Evolutionary conservation across 768 basidiomycete species (phyloP).

Genomic region (Kockovaella imperatae): DNA sequence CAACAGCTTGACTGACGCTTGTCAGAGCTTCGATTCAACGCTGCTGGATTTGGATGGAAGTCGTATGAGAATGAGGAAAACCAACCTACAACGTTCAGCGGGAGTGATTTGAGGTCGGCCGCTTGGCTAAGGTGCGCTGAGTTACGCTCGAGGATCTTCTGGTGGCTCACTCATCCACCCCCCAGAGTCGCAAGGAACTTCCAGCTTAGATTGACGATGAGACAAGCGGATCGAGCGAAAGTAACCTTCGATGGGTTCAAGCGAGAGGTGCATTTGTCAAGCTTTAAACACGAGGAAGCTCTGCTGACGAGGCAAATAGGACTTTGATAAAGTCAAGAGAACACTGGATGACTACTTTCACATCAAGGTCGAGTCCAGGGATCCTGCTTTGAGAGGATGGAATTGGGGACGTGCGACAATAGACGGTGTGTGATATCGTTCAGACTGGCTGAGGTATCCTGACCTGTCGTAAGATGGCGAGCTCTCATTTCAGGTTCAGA

Average conservation of each 20-base stretch:
- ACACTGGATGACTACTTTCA: slow-evolving; percentile 81
- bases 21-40: slow-evolving; percentile 65
- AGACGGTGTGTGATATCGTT: slow-evolving; percentile 55
- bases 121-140: slow-evolving; percentile 38
- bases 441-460: not conserved
- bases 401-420: slow-evolving; percentile 97
- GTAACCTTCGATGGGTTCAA: slow-evolving; percentile 91
- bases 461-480: slow-evolving; percentile 61
- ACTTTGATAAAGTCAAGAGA: slow-evolving; percentile 75
- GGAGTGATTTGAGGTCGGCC: slow-evolving; percentile 26
- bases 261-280: slow-evolving; percentile 59
- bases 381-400: slow-evolving; percentile 88
- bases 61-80: slow-evolving; percentile 56
- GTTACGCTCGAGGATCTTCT: not conserved
- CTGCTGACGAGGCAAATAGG: slow-evolving; percentile 50
- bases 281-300: not conserved
- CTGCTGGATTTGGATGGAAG: slow-evolving; percentile 91
- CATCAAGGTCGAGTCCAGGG: slow-evolving; percentile 73
- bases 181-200: slow-evolving; percentile 78
- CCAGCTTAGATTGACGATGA: slow-evolving; percentile 75
- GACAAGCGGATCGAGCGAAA: slow-evolving; percentile 55
- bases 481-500: slow-evolving; percentile 79
- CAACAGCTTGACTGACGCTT: not conserved
- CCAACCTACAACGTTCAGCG: slow-evolving; percentile 44
- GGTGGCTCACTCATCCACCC: no score